Percentiles rank a stretch among this genome's conserved stretches.
Evolutionary conservation across 1,284 basidiomycete genomes (phyloP).

Genomic region (Sanghuangporus baumii): DNA sequence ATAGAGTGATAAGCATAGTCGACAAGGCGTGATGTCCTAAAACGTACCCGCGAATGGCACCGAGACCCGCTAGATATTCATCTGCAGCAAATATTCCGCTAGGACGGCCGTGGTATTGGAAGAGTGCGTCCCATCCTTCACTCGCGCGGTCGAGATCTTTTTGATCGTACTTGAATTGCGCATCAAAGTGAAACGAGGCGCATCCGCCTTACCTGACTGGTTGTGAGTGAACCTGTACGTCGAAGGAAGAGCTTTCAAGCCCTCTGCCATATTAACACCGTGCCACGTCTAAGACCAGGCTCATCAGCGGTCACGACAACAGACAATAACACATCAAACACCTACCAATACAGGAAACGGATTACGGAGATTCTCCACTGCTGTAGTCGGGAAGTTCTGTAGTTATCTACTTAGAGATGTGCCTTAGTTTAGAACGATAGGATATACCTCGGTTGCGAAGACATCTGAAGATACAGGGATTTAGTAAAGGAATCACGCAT

Average conservation of each 20-base stretch:
- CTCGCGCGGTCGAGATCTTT: slow-evolving; percentile 48
- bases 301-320: background rate
- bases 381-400: slow-evolving; percentile 38
- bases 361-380: slow-evolving; percentile 30
- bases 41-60: slow-evolving; percentile 47
- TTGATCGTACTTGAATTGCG: background rate
- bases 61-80: slow-evolving; percentile 51
- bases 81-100: slow-evolving; percentile 56
- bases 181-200: background rate
- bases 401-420: slow-evolving; percentile 25
- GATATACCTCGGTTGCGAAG: slow-evolving; percentile 25
- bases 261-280: slow-evolving; percentile 56
- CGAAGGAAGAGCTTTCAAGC: slow-evolving; percentile 48
- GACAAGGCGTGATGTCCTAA: background rate
- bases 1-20: background rate
- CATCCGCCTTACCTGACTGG: slow-evolving; percentile 37
- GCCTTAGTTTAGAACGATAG: background rate
- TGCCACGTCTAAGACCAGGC: slow-evolving; percentile 36
- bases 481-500: background rate
- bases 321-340: background rate
- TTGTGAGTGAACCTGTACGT: slow-evolving; percentile 55
- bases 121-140: slow-evolving; percentile 50
- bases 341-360: slow-evolving; percentile 23
- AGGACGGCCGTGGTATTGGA: slow-evolving; percentile 55
- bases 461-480: slow-evolving; percentile 20